phyloP scores from a whole-genome alignment of 192 early-diverging fungal genomes.

The Geranomyces michiganensis region DNA sequence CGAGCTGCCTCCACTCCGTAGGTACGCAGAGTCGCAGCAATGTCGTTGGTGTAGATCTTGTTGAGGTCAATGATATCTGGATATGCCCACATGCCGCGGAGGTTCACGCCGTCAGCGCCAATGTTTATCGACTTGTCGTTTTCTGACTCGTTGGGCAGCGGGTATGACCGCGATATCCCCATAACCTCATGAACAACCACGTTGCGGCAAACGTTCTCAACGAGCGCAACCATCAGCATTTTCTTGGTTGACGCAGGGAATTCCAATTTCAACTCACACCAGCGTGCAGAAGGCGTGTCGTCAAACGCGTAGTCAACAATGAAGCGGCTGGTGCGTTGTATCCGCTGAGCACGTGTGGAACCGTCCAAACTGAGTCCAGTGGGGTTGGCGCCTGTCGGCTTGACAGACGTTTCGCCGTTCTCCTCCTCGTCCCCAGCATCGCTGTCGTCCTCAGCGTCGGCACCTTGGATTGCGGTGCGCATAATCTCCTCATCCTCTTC shows the following conservation, averaged over 20 bases:
- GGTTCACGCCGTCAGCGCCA: slow-evolving; percentile 89
- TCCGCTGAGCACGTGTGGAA: slow-evolving; percentile 56
- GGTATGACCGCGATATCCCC: slow-evolving; percentile 79
- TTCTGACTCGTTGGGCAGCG: slow-evolving; percentile 75
- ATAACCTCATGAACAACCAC: slow-evolving; percentile 86
- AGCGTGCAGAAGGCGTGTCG: slow-evolving; percentile 64
- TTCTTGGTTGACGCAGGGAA: slow-evolving; percentile 91
- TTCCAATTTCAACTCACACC: slow-evolving; percentile 83
- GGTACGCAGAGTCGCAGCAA: slow-evolving; percentile 85
- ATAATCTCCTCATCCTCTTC: slow-evolving; percentile 75
- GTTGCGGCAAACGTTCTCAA: slow-evolving; percentile 71
- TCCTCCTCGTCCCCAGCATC: slow-evolving; percentile 53
- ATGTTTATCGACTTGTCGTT: slow-evolving; percentile 77
- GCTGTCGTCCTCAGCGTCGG: slow-evolving; percentile 28
- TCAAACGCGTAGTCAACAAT: slow-evolving; percentile 71
- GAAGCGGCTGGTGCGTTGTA: slow-evolving; percentile 61
- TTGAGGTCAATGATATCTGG: slow-evolving; percentile 76
- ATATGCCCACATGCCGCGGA: slow-evolving; percentile 87
- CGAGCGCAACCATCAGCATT: slow-evolving; percentile 90
- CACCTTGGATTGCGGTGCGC: slow-evolving; percentile 16
- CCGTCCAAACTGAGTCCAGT: slow-evolving; percentile 34
- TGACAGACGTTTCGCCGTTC: slow-evolving; percentile 45
- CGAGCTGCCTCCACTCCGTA: slow-evolving; percentile 99
- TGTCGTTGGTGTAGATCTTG: slow-evolving; percentile 93
- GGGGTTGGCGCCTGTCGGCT: neutral